A percentile compares a stretch with the other conserved stretches of the same genome.
phyloP scores from a whole-genome alignment of 805 yeast species.

The Saccharomycopsis sp. region DNA sequence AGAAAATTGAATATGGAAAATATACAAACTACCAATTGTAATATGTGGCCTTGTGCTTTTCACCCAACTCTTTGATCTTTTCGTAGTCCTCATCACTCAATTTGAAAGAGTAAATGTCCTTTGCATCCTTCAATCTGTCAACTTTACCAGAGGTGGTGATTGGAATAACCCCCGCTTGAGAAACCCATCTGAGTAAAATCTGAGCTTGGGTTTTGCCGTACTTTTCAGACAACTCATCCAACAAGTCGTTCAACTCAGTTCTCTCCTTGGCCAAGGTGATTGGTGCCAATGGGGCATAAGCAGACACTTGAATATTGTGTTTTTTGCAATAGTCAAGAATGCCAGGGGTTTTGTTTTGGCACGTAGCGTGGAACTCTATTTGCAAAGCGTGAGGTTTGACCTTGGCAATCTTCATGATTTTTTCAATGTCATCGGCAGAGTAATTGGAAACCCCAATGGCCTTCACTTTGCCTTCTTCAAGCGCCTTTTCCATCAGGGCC shows the following conservation, averaged over 20 bases:
- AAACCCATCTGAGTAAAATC: slow-evolving; percentile 61
- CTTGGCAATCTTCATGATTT: slow-evolving; percentile 30
- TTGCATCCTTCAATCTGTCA: slow-evolving; percentile 48
- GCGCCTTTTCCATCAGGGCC: slow-evolving; percentile 39
- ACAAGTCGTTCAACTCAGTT: slow-evolving; percentile 35
- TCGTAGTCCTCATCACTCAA: slow-evolving; percentile 43
- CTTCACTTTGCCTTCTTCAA: slow-evolving; percentile 46
- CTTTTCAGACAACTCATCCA: slow-evolving; percentile 42
- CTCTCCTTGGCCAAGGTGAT: slow-evolving; percentile 38
- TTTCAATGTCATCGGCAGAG: slow-evolving; percentile 36
- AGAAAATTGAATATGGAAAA: not conserved
- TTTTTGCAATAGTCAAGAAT: slow-evolving; percentile 41
- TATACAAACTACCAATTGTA: slow-evolving; percentile 13
- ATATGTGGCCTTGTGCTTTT: slow-evolving; percentile 3
- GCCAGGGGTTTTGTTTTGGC: slow-evolving; percentile 60
- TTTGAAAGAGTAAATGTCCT: slow-evolving; percentile 47
- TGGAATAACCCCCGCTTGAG: slow-evolving; percentile 57
- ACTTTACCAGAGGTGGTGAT: slow-evolving; percentile 60
- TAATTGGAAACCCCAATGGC: slow-evolving; percentile 58
- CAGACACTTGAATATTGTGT: slow-evolving; percentile 47
- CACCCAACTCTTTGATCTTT: slow-evolving; percentile 35
- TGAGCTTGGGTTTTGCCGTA: slow-evolving; percentile 55
- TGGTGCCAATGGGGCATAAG: slow-evolving; percentile 64
- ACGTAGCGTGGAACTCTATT: slow-evolving; percentile 56
- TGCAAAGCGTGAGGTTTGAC: slow-evolving; percentile 51